Percentiles rank a stretch among this genome's conserved stretches.
Conservation (phyloP, 1,284 basidiomycete species). For the Cryptococcus hybrid region DNA sequence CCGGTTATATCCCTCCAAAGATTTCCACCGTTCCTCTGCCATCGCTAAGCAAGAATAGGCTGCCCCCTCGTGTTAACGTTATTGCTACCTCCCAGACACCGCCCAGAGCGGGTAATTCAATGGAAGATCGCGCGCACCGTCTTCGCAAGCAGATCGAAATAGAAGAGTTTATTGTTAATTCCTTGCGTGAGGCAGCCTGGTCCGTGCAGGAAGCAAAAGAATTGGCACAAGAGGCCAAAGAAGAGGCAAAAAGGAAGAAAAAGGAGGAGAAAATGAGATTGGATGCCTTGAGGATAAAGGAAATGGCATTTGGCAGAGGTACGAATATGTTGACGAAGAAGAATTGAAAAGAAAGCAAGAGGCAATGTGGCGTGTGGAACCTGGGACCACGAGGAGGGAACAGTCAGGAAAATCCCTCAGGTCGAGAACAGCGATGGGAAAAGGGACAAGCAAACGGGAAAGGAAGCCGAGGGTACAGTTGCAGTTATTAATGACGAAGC, state of each 20-base stretch:
- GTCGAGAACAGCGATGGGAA: background rate
- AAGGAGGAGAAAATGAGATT: conserved; percentile 27
- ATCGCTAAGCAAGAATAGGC: conserved; percentile 20
- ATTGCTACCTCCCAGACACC: conserved; percentile 12
- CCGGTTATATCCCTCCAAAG: conserved; percentile 26
- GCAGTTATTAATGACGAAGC: background rate
- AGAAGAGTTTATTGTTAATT: conserved; percentile 27
- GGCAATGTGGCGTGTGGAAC: conserved; percentile 24
- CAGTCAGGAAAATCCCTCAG: conserved; percentile 11
- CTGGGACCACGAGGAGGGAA: conserved; percentile 33
- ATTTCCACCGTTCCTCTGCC: conserved; percentile 34
- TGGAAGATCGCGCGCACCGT: conserved; percentile 17
- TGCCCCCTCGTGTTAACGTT: conserved; percentile 20
- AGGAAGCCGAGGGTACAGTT: background rate
- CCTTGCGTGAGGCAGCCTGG: conserved; percentile 29
- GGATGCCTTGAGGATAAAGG: conserved; percentile 33
- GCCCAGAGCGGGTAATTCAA: conserved; percentile 9
- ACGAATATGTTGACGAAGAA: conserved; percentile 30
- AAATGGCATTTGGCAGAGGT: conserved; percentile 36
- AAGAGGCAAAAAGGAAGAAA: conserved; percentile 18
- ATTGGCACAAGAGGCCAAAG: conserved; percentile 22
- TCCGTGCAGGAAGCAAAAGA: conserved; percentile 21
- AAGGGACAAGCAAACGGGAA: background rate
- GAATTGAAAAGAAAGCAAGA: conserved; percentile 24
- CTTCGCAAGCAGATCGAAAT: conserved; percentile 19